Conservation (phyloP, 2,329 filamentous ascomycete genomes). For the Fusarium sp. region DNA sequence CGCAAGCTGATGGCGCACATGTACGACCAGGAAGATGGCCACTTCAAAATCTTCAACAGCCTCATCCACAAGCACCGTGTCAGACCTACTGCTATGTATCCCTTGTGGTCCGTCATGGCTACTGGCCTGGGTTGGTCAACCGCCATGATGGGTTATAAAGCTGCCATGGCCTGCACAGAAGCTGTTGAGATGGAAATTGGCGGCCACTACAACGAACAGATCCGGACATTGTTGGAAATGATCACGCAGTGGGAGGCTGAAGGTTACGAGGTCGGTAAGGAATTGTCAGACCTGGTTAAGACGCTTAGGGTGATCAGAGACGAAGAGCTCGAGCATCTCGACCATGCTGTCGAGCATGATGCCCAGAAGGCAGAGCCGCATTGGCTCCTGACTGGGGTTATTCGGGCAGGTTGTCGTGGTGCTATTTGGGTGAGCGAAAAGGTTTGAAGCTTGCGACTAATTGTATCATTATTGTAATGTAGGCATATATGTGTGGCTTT, state of each 20-base stretch:
- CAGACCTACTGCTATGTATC: slow-evolving; percentile 92
- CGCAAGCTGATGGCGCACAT: slow-evolving; percentile 95
- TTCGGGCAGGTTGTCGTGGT: slow-evolving; percentile 88
- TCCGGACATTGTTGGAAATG: slow-evolving; percentile 85
- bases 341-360: slow-evolving; percentile 94
- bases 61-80: slow-evolving; percentile 89
- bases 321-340: slow-evolving; percentile 96
- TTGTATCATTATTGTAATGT: slow-evolving; percentile 50
- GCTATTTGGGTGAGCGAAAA: slow-evolving; percentile 93
- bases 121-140: slow-evolving; percentile 90
- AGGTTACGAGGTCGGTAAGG: slow-evolving; percentile 84
- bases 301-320: slow-evolving; percentile 88
- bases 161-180: slow-evolving; percentile 98
- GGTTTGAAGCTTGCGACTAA: slow-evolving; percentile 60
- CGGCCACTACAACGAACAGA: slow-evolving; percentile 93
- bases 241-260: slow-evolving; percentile 78
- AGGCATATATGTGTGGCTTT: slow-evolving; percentile 23
- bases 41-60: slow-evolving; percentile 86
- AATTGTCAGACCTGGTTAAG: slow-evolving; percentile 78
- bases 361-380: slow-evolving; percentile 91
- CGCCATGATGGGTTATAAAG: slow-evolving; percentile 88
- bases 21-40: slow-evolving; percentile 94
- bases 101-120: slow-evolving; percentile 86
- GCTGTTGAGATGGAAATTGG: slow-evolving; percentile 99
- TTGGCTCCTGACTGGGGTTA: slow-evolving; percentile 87